Conservation (phyloP, 306 rosid species). For the Amphicarpaea edgeworthii region DNA sequence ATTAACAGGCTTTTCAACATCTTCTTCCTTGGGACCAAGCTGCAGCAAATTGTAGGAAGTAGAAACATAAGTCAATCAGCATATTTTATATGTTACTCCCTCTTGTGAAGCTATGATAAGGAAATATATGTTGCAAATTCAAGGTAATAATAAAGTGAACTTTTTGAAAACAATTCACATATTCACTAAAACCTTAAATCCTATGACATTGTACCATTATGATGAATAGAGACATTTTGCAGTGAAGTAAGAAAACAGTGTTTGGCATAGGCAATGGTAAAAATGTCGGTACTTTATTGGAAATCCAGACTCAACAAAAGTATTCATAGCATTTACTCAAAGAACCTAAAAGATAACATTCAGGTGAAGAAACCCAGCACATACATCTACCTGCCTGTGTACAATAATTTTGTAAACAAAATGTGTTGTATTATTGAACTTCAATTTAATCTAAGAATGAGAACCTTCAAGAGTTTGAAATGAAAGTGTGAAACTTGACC, state of each 20-base stretch:
- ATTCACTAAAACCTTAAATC: conserved; percentile 19
- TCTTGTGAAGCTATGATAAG: conserved; percentile 22
- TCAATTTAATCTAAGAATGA: conserved; percentile 11
- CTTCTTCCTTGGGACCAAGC: conserved; percentile 99
- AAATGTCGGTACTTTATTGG: background rate
- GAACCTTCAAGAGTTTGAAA: background rate
- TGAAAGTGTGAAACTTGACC: background rate
- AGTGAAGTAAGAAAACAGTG: conserved; percentile 24
- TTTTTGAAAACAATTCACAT: background rate
- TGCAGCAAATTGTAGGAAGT: conserved; percentile 51
- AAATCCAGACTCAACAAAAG: conserved; percentile 29
- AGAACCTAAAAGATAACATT: conserved; percentile 21
- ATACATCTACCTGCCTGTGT: background rate
- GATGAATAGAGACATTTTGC: conserved; percentile 28
- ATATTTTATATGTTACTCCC: conserved; percentile 27
- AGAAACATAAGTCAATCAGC: conserved; percentile 39
- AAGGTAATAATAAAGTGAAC: conserved; percentile 2
- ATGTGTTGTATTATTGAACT: conserved; percentile 7
- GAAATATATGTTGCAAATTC: conserved; percentile 20
- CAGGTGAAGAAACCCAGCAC: conserved; percentile 19
- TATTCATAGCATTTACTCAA: conserved; percentile 21
- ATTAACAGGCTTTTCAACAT: conserved; percentile 69
- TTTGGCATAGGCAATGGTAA: conserved; percentile 25
- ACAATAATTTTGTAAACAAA: background rate
- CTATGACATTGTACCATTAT: background rate